These are phyloP conservation scores for Anacardium occidentale DNA, from an alignment of 345 rosid species.

Conservation along the genomic window DNA sequence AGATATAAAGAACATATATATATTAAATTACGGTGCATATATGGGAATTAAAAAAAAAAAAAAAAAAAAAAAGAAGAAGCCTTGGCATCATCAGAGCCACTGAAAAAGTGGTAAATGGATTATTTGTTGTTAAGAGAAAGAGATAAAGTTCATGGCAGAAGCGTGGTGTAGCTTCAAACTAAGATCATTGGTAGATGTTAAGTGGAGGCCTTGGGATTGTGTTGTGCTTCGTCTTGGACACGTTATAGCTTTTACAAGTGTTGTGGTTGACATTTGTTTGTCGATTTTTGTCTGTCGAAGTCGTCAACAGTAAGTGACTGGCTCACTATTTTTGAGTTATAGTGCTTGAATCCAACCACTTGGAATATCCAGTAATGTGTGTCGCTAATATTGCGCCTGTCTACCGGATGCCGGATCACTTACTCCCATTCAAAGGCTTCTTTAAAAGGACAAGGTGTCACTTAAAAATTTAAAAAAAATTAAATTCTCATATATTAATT, in stretches of 20 bases:
- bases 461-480: too few species aligned
- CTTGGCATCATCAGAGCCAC: slow-evolving; percentile 50
- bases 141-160: slow-evolving; percentile 40
- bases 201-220: background rate
- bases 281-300: background rate
- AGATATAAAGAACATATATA: background rate
- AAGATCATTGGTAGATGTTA: slow-evolving; percentile 24
- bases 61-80: background rate
- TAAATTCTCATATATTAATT: too few species aligned
- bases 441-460: too few species aligned
- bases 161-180: slow-evolving; percentile 55
- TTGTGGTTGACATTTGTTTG: slow-evolving; percentile 17
- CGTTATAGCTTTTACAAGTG: background rate
- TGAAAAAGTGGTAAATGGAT: slow-evolving; percentile 31
- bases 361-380: too few species aligned
- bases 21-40: background rate
- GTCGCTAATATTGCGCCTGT: too few species aligned
- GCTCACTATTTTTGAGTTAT: too few species aligned
- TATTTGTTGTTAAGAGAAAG: slow-evolving; percentile 9
- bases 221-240: slow-evolving; percentile 6
- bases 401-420: too few species aligned
- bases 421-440: too few species aligned
- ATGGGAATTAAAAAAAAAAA: too few species aligned
- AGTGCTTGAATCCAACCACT: too few species aligned
- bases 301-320: background rate